Percentiles rank a stretch among this genome's conserved stretches.
These are phyloP conservation scores for Fabrea salina DNA, from an alignment of 169 alveolate species.

Conservation along the genomic window DNA sequence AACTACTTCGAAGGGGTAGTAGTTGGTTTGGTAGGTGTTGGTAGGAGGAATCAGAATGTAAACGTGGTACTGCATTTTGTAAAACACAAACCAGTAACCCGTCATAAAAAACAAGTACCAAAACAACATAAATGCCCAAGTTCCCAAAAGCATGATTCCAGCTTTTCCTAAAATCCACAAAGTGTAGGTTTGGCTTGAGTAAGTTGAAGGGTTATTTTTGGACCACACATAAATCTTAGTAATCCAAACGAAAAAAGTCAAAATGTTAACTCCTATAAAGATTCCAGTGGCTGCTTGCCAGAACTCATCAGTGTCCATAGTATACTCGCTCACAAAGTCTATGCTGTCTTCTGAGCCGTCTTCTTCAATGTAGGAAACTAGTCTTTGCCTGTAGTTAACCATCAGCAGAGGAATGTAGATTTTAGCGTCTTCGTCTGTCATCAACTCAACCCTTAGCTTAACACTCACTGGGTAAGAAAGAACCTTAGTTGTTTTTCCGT, in stretches of 20 bases:
- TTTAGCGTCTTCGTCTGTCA: slow-evolving; percentile 16
- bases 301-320: slow-evolving; percentile 31
- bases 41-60: slow-evolving; percentile 2
- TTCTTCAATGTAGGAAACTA: neutral
- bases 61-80: neutral
- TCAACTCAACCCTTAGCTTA: slow-evolving; percentile 39
- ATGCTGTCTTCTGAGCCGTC: neutral
- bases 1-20: neutral
- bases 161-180: neutral
- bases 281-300: slow-evolving; percentile 30
- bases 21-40: neutral
- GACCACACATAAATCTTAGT: slow-evolving; percentile 32
- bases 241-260: neutral
- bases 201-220: slow-evolving; percentile 22
- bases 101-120: slow-evolving; percentile 30
- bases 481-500: slow-evolving; percentile 30
- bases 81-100: slow-evolving; percentile 25
- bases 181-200: neutral
- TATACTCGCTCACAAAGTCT: neutral
- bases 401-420: slow-evolving; percentile 47
- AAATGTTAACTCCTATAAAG: slow-evolving; percentile 22
- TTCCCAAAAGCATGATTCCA: neutral
- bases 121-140: slow-evolving; percentile 31
- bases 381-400: slow-evolving; percentile 37
- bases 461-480: slow-evolving; percentile 38